Percentiles rank a stretch among this genome's conserved stretches.
These are phyloP conservation scores for Barnettozyma botsteinii DNA, from an alignment of 805 yeast species.

Conservation along the genomic window DNA sequence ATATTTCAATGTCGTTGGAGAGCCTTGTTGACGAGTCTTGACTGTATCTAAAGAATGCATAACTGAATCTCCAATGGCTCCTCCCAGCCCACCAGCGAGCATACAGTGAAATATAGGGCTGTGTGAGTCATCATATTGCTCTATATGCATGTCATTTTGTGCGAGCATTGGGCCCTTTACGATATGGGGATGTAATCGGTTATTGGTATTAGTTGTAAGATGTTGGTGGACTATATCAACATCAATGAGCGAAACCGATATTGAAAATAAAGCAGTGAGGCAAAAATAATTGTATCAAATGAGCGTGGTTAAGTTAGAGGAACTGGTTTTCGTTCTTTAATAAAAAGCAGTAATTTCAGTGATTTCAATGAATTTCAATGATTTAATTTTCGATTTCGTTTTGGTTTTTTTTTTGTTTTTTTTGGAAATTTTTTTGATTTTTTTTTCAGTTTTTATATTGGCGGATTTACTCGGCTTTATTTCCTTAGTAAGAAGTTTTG, in stretches of 20 bases:
- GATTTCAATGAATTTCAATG: too few relatives aligned
- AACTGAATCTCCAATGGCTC: conserved; percentile 81
- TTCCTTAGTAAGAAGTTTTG: neutral
- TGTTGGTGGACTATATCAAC: too few relatives aligned
- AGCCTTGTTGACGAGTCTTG: conserved; percentile 97
- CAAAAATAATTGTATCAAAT: too few relatives aligned
- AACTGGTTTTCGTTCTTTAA: too few relatives aligned
- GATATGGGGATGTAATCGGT: neutral
- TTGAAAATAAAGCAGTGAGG: too few relatives aligned
- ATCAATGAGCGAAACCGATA: too few relatives aligned
- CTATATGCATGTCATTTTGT: conserved; percentile 13
- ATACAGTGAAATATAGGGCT: conserved; percentile 52
- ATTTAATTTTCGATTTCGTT: neutral
- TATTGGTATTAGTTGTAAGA: too few relatives aligned
- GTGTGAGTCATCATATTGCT: conserved; percentile 6
- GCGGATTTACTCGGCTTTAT: conserved; percentile 1
- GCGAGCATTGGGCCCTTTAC: conserved; percentile 11
- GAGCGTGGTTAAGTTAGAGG: too few relatives aligned
- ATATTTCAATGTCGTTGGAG: conserved; percentile 62
- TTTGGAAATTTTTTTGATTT: neutral
- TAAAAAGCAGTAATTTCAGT: too few relatives aligned
- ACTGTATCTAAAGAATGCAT: conserved; percentile 98
- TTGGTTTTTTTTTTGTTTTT: neutral
- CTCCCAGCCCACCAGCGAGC: conserved; percentile 93
- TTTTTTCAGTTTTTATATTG: neutral